Conservation (phyloP, 2,329 filamentous ascomycete species). For the Ascochyta clinopodiicola region DNA sequence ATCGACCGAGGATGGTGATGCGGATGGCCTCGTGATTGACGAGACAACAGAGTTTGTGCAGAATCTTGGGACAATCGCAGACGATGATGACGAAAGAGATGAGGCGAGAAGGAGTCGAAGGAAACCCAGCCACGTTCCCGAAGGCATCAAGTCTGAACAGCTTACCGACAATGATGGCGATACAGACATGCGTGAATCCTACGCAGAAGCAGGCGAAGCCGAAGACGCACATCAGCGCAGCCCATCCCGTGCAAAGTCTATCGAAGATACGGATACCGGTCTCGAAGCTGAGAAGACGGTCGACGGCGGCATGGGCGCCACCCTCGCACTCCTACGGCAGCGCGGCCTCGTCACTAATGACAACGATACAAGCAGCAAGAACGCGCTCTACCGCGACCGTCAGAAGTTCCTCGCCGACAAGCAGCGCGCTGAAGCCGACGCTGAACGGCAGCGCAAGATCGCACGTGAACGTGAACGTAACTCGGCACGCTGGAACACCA, state of each 20-base stretch:
- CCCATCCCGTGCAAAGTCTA: slow-evolving; percentile 48
- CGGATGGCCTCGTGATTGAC: slow-evolving; percentile 85
- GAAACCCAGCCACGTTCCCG: slow-evolving; percentile 41
- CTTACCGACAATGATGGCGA: slow-evolving; percentile 59
- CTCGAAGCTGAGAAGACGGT: slow-evolving; percentile 86
- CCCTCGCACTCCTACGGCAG: slow-evolving; percentile 81
- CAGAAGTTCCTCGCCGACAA: slow-evolving; percentile 83
- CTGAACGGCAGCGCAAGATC: slow-evolving; percentile 77
- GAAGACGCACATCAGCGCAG: slow-evolving; percentile 50
- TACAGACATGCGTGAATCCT: slow-evolving; percentile 60
- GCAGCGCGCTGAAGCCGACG: slow-evolving; percentile 75
- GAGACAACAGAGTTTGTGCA: slow-evolving; percentile 95
- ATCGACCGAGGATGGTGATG: slow-evolving; percentile 63
- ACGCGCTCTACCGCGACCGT: slow-evolving; percentile 72
- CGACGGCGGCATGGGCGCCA: slow-evolving; percentile 78
- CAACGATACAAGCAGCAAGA: slow-evolving; percentile 66
- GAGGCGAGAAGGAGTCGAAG: slow-evolving; percentile 58
- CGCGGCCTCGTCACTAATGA: slow-evolving; percentile 79
- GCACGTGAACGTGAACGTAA: slow-evolving; percentile 89
- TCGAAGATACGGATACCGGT: slow-evolving; percentile 69
- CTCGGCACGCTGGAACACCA: slow-evolving; percentile 80
- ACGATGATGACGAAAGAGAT: slow-evolving; percentile 31
- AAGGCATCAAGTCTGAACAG: slow-evolving; percentile 32
- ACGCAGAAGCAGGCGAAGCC: slow-evolving; percentile 59
- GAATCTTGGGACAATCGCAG: slow-evolving; percentile 66